Base-by-base conservation (phyloP, 2,329 filamentous ascomycete species). In the Ophiostoma perfectum region DNA sequence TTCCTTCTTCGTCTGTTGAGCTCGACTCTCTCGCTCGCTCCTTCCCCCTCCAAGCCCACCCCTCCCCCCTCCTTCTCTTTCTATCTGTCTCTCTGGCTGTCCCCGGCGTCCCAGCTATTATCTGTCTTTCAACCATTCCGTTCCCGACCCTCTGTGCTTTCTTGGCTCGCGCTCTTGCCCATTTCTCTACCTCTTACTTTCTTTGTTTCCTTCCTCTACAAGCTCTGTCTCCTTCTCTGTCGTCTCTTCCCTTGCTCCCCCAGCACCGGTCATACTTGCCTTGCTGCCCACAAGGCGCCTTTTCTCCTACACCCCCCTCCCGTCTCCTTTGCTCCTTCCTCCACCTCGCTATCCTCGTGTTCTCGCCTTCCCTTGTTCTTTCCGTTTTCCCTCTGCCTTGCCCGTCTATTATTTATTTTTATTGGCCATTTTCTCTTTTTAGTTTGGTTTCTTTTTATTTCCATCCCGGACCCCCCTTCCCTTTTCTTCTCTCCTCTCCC, bases 61-160 rank as follows among this genome's bases (percentile, higher is more conserved):
- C 67, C 47, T 42, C 42, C 44, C 44, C 64, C 64, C 52, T 63
- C 52, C 64, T 63, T 63, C 64, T 66, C 14, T 41, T 66, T 65
- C 63, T 47, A 7, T 16, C 60, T 11, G 1, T 42, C 5, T 47
- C 6, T 16, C 60, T 11, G 2, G n/a, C 5, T 44, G 41, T 5
- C 27, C 58, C 58, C 11, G 27, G 38, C 18, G 36, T 39, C 58
- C 41, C 58, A 38, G 36, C 16, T 42, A 41, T 63, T 63, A 16
- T 18, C 60, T 44, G 11, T 18, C n/a, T 41, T 64, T 18, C n/a
- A 41, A 41, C 62, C 7, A 64, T 41, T 27, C 27, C 27, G 27
- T 27, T 27, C 27, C 27, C 27, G 27, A 27, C 27, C 27, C 27
- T 27, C 27, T 27, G 27, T 27, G 27, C 27, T 27, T 39, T 41